phyloP scores from a whole-genome alignment of 2,329 filamentous ascomycete species.

The Beauveria scarabaeidicola region DNA sequence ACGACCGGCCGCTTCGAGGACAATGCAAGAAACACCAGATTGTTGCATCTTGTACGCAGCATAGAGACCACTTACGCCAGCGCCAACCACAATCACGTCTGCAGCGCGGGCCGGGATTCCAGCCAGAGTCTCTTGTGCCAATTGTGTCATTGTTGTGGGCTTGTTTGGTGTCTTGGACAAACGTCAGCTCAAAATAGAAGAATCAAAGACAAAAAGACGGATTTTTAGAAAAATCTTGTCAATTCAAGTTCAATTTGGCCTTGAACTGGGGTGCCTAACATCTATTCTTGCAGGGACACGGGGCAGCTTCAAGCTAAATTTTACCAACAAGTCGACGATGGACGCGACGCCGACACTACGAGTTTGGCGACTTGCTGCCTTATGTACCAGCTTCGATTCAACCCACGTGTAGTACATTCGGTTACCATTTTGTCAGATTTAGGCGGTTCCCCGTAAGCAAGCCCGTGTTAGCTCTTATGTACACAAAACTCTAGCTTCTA shows the following conservation, averaged over 20 bases:
- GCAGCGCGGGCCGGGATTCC: conserved; percentile 10
- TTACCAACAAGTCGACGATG: background rate
- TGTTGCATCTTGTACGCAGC: conserved; percentile 17
- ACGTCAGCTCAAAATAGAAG: background rate
- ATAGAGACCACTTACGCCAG: conserved; percentile 19
- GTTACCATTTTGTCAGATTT: conserved; percentile 2
- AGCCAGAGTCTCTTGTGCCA: background rate
- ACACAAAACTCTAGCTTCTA: background rate
- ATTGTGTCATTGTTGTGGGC: background rate
- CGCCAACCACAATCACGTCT: conserved; percentile 20
- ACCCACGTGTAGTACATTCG: background rate
- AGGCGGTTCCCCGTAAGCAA: conserved; percentile 3
- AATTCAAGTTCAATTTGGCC: background rate
- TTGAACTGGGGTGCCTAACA: background rate
- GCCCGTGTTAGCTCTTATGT: conserved; percentile 6
- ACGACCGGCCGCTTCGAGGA: conserved; percentile 14
- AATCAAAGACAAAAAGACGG: background rate
- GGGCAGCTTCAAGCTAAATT: conserved; percentile 1
- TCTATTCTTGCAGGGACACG: conserved; percentile 1
- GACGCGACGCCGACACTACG: background rate
- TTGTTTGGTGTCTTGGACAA: background rate
- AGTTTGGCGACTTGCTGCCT: conserved; percentile 6
- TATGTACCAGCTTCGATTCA: background rate
- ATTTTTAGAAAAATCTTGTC: background rate
- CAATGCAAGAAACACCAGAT: conserved; percentile 17